Percentiles rank a stretch among this genome's conserved stretches.
Conservation (phyloP, 176 grass and related monocot genomes). For the Triticum urartu region DNA sequence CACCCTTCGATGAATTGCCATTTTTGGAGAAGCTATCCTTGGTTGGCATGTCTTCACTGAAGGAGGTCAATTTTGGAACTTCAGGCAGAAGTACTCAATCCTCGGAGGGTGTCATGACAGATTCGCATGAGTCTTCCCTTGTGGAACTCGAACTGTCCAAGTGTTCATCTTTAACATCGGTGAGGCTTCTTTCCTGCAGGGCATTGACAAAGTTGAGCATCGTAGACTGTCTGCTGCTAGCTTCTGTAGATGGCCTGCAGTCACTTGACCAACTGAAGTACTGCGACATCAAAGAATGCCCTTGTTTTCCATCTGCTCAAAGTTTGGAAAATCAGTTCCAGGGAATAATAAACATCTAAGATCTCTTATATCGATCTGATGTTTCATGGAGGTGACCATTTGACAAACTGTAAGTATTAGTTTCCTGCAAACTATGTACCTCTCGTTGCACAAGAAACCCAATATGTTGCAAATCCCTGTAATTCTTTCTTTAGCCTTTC, state of each 20-base stretch:
- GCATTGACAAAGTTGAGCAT: background rate
- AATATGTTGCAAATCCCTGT: background rate
- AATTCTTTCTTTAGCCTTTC: background rate
- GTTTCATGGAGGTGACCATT: background rate
- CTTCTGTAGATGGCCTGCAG: background rate
- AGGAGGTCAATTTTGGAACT: background rate
- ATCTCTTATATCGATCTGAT: background rate
- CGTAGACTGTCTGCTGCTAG: background rate
- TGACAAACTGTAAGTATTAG: background rate
- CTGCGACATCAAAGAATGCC: background rate
- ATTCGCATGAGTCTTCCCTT: background rate
- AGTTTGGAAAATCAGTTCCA: background rate
- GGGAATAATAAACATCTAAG: background rate
- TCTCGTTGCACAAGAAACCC: background rate
- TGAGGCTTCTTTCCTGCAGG: background rate
- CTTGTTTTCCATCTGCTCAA: background rate
- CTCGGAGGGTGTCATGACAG: background rate
- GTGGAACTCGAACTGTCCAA: background rate
- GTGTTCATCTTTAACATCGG: background rate
- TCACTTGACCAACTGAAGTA: background rate
- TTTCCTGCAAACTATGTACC: background rate
- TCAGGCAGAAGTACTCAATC: background rate
- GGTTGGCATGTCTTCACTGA: background rate
- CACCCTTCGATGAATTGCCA: background rate
- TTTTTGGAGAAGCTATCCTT: conserved; percentile 17